Conservation (phyloP, 495 filamentous ascomycete genomes). For the Aspergillus taichungensis region DNA sequence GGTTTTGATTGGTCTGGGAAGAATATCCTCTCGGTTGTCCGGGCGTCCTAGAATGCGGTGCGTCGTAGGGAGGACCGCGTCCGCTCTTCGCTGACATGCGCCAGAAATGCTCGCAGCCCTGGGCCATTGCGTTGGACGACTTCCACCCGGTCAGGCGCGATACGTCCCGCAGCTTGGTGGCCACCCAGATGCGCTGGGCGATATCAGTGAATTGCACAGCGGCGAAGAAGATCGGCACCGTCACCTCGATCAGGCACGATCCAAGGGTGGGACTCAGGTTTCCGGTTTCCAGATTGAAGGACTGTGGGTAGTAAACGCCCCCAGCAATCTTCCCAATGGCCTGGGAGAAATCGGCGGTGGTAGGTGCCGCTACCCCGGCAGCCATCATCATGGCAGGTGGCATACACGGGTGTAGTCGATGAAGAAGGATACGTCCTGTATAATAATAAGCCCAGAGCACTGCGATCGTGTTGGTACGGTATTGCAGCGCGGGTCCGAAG, state of each 20-base stretch:
- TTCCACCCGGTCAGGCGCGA: conserved; percentile 81
- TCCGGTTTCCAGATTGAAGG: conserved; percentile 42
- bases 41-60: no score
- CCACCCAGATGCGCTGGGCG: conserved; percentile 65
- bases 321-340: conserved; percentile 74
- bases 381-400: conserved; percentile 85
- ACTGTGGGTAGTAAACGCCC: conserved; percentile 60
- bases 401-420: conserved; percentile 79
- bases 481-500: conserved; percentile 76
- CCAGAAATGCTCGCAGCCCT: conserved; percentile 81
- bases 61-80: conserved; percentile 62
- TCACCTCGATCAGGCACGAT: conserved; percentile 69
- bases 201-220: conserved; percentile 70
- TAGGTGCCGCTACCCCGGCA: conserved; percentile 57
- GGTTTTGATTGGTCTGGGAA: conserved; percentile 30
- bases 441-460: conserved; percentile 80
- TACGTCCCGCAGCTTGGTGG: conserved; percentile 64
- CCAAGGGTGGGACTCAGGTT: conserved; percentile 72
- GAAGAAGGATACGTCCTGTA: conserved; percentile 67
- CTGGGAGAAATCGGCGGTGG: conserved; percentile 61
- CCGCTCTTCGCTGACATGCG: conserved; percentile 58
- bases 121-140: conserved; percentile 65
- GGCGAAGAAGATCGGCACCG: conserved; percentile 75
- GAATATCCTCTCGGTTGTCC: conserved; percentile 4
- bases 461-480: conserved; percentile 76